Percentiles rank a stretch among this genome's conserved stretches.
Evolutionary conservation across 306 rosid species (phyloP).

Genomic region (Geum urbanum): DNA sequence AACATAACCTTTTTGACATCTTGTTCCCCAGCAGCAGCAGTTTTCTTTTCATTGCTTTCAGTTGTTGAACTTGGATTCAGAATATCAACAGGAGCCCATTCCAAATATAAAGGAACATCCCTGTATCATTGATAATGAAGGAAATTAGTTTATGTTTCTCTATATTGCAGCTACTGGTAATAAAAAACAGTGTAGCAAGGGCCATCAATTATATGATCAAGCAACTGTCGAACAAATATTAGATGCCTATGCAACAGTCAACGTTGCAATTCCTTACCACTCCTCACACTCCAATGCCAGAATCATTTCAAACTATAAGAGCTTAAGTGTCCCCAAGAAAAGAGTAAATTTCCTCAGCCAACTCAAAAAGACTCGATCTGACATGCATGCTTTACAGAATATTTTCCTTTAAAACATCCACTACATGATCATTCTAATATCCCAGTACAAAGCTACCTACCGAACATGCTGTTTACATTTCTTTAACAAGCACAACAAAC

Average conservation of each 20-base stretch:
- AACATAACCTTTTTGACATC: conserved; percentile 59
- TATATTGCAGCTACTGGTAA: conserved; percentile 6
- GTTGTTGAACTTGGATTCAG: conserved; percentile 48
- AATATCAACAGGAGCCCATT: conserved; percentile 85
- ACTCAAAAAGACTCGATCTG: not conserved
- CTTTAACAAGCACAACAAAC: not conserved
- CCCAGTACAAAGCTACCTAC: not conserved
- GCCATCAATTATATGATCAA: not conserved
- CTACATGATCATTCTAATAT: not conserved
- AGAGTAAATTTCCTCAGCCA: not conserved
- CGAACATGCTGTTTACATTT: not conserved
- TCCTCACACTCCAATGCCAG: not conserved
- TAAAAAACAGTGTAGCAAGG: not conserved
- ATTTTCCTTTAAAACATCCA: not conserved
- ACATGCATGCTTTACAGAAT: not conserved
- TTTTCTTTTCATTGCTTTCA: conserved; percentile 35
- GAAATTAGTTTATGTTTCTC: conserved; percentile 13
- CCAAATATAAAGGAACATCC: conserved; percentile 88
- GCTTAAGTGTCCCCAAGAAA: not conserved
- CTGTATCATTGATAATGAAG: conserved; percentile 35
- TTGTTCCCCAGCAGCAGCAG: conserved; percentile 42
- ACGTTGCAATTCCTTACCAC: too few relatives aligned
- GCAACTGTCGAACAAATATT: not conserved
- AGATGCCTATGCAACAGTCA: not conserved
- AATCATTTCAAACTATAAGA: not conserved